Conservation (phyloP, 345 rosid species). For the Lepidium sativum region DNA sequence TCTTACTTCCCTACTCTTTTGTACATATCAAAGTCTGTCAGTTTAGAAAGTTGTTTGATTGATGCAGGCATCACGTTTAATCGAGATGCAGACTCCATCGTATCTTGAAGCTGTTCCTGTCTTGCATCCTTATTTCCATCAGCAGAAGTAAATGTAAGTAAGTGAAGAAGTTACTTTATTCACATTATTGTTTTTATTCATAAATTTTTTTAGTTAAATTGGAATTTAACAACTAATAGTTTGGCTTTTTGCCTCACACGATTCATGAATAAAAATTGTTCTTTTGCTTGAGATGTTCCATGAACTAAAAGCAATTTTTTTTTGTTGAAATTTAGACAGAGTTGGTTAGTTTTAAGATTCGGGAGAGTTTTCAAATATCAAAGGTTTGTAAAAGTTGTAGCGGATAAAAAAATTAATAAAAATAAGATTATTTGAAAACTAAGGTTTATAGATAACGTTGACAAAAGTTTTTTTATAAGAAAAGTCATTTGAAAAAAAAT, state of each 20-base stretch:
- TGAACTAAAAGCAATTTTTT: no score
- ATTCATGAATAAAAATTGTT: neutral
- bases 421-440: no score
- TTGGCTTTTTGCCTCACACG: neutral
- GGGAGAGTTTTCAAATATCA: no score
- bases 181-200: neutral
- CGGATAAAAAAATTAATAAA: no score
- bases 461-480: no score
- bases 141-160: conserved; percentile 9
- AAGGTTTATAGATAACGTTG: no score
- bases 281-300: neutral
- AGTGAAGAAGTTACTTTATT: neutral
- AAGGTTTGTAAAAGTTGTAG: no score
- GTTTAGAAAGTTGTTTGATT: neutral
- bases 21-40: neutral
- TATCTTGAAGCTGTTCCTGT: conserved; percentile 63
- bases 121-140: conserved; percentile 66
- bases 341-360: no score
- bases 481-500: no score
- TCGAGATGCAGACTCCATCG: conserved; percentile 81
- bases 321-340: no score
- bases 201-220: neutral
- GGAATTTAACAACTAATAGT: neutral
- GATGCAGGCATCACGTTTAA: conserved; percentile 72
- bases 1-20: neutral